Evolutionary conservation across 352 stramenopile species (phyloP).

Genomic region (Phytophthora colocasiae): DNA sequence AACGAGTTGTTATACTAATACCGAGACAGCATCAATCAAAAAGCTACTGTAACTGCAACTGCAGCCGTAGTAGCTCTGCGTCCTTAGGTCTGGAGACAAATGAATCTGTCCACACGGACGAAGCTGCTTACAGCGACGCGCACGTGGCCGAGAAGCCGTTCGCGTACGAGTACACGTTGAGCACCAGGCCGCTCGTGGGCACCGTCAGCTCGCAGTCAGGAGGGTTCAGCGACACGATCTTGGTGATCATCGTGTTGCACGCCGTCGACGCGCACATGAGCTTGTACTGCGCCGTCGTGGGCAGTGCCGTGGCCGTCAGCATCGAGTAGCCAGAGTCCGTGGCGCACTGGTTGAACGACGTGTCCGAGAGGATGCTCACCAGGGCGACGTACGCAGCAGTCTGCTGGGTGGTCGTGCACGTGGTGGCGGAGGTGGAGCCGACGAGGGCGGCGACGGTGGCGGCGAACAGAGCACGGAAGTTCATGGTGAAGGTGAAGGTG

Average conservation of each 20-base stretch:
- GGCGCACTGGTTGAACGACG: constrained; percentile 29
- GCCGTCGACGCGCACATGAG: constrained; percentile 35
- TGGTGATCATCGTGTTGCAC: constrained; percentile 32
- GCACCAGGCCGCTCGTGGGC: constrained; percentile 33
- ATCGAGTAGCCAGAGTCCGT: constrained; percentile 36
- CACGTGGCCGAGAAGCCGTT: constrained; percentile 33
- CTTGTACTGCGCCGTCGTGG: constrained; percentile 27
- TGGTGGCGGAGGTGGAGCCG: constrained; percentile 14
- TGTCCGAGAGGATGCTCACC: constrained; percentile 25
- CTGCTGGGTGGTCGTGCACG: constrained; percentile 29
- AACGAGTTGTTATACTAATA: constrained; percentile 1
- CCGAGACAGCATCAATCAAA: neutral
- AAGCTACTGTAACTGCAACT: neutral
- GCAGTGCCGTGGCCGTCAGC: constrained; percentile 31
- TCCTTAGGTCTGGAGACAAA: neutral
- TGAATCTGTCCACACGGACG: neutral
- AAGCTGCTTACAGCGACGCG: constrained; percentile 12
- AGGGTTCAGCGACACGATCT: constrained; percentile 33
- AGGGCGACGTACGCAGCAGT: constrained; percentile 30
- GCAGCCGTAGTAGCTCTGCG: neutral
- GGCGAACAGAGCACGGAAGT: constrained; percentile 31
- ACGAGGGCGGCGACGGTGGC: constrained; percentile 28
- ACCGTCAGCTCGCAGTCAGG: constrained; percentile 42
- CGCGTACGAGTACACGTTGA: constrained; percentile 39
- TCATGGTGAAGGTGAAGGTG: constrained; percentile 26